Percentiles rank a stretch among this genome's conserved stretches.
Conservation (phyloP, 1,284 basidiomycete species). For the Cutaneotrichosporon mucoides region DNA sequence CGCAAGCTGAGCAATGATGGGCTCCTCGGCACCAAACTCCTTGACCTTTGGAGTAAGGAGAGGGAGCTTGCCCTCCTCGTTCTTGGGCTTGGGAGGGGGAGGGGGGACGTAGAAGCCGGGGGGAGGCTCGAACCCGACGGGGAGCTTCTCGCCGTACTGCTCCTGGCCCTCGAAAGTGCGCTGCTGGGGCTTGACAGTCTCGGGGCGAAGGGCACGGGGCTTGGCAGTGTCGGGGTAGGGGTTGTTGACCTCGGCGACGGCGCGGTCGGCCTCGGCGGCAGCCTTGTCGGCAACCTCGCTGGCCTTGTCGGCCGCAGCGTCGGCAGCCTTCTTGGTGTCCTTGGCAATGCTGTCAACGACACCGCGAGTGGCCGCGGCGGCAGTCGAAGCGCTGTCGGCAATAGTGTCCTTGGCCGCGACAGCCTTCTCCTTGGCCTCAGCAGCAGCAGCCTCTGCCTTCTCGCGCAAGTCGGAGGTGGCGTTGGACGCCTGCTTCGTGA, state of each 20-base stretch:
- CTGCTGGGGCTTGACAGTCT: conserved; percentile 42
- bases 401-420: conserved; percentile 24
- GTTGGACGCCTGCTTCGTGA: conserved; percentile 4
- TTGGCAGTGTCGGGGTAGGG: conserved; percentile 34
- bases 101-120: conserved; percentile 64
- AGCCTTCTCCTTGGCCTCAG: conserved; percentile 20
- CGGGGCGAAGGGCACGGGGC: conserved; percentile 43
- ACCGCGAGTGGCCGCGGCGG: conserved; percentile 9
- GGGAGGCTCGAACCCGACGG: conserved; percentile 84
- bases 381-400: conserved; percentile 3
- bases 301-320: conserved; percentile 6
- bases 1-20: conserved; percentile 89
- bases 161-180: conserved; percentile 49
- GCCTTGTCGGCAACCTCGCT: conserved; percentile 22
- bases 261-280: conserved; percentile 8
- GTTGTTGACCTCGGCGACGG: conserved; percentile 9
- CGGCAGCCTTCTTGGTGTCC: conserved; percentile 16
- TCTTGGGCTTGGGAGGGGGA: conserved; percentile 26
- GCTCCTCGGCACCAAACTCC: conserved; percentile 71
- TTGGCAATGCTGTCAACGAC: conserved; percentile 30
- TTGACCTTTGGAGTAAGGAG: conserved; percentile 76
- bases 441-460: conserved; percentile 24
- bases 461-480: conserved; percentile 27
- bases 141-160: conserved; percentile 68
- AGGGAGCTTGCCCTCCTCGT: conserved; percentile 55